Evolutionary conservation across 2,329 filamentous ascomycete genomes (phyloP).

Genomic region (Fusarium succisae): DNA sequence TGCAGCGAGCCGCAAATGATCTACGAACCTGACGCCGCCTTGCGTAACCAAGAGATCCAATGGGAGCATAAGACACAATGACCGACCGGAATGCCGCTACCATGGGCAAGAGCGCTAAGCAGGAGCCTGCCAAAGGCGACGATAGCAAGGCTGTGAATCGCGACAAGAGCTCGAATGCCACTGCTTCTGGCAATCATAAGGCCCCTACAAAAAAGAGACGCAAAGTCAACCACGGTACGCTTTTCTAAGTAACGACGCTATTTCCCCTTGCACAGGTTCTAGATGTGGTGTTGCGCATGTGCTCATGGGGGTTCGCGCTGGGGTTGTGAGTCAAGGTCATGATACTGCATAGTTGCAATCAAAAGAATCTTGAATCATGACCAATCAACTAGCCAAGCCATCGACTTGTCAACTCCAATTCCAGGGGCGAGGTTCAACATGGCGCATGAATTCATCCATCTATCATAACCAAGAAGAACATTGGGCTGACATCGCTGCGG

Average conservation of each 20-base stretch:
- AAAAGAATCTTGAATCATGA: constrained; percentile 8
- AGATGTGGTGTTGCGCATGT: constrained; percentile 5
- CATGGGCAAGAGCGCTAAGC: constrained; percentile 47
- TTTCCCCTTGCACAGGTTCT: not conserved
- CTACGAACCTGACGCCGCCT: constrained; percentile 42
- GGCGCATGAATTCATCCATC: constrained; percentile 18
- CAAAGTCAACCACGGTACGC: constrained; percentile 89
- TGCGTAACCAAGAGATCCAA: constrained; percentile 49
- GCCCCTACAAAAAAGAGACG: constrained; percentile 86
- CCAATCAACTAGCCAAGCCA: constrained; percentile 23
- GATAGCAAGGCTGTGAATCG: constrained; percentile 46
- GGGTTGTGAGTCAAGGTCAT: constrained; percentile 14
- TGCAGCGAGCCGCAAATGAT: constrained; percentile 47
- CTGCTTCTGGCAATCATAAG: constrained; percentile 50
- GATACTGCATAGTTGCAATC: constrained; percentile 22
- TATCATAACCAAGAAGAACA: constrained; percentile 35
- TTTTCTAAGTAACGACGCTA: constrained; percentile 1
- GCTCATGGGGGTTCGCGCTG: not conserved
- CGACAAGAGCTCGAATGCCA: constrained; percentile 41
- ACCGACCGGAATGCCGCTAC: constrained; percentile 47
- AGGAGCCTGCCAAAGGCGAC: constrained; percentile 37
- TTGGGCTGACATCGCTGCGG: constrained; percentile 48
- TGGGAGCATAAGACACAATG: constrained; percentile 48
- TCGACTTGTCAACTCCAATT: constrained; percentile 17
- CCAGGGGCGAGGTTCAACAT: constrained; percentile 6